Evolutionary conservation across 495 filamentous ascomycete genomes (phyloP), one percentile per base, ranked within the genome.

Genomic region (Viridothelium virens): DNA sequence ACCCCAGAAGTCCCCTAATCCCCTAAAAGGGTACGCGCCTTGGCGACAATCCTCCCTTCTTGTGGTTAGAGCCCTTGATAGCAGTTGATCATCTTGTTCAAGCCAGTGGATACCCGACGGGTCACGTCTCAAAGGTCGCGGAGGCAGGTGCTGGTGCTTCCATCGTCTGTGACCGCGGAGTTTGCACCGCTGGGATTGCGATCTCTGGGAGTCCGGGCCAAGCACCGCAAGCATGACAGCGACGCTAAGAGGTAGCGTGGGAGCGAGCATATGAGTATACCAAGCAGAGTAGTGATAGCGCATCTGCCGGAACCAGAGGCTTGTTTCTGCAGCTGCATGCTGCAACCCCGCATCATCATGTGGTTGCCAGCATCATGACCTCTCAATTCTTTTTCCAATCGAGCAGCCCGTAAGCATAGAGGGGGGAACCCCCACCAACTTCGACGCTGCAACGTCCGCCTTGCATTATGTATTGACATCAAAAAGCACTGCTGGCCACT

Each of bases 271-370:
- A 25, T 25, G 25, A 25, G 25, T 25, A 25, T 1, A 25, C 25
- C 25, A 25, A 25, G 25, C 25, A 25, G 25, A 25, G 25, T 25
- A 25, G 25, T 25, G 25, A 25, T 34, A 33, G 53, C 5, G 25
- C 6, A 34, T 59, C 25, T 59, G 18, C 25, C 53, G 7, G 53
- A 31, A 31, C 31, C 31, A 9, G 2, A 59, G 25, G 53, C 53
- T 59, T 59, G 53, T 59, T 59, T 59, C 53, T 59, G 53, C 53
- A 59, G 25, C 53, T 34, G 53, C 53, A 59, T 34, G 18, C 53
- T 59, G 53, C 53, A 36, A 59, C 53, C 53, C 53, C 53, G 53
- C 53, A 59, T 59, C 53, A 59, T 59, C 53, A 59, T 59, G 1
- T 59, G 53, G 11, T 31, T 18, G 53, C 53, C 53, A 59, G 53